phyloP scores from a whole-genome alignment of 305 asterid species.

The Fraxinus dipetala region DNA sequence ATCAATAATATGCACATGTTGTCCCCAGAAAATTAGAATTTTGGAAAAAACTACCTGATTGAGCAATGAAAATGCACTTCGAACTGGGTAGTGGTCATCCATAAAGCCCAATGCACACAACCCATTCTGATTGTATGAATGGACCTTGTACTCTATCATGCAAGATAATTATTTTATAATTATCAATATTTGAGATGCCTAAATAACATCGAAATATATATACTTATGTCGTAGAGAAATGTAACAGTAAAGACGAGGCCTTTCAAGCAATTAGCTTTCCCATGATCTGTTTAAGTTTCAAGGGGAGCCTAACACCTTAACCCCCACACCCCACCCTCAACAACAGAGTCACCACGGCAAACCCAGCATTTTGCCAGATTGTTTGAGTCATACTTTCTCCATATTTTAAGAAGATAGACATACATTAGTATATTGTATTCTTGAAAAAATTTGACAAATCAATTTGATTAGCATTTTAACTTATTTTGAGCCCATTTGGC shows the following conservation, averaged over 20 bases:
- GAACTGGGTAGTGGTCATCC: slow-evolving; percentile 57
- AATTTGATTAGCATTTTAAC: not conserved
- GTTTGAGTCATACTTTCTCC: not conserved
- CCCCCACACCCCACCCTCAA: not conserved
- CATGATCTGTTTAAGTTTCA: not conserved
- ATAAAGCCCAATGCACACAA: slow-evolving; percentile 47
- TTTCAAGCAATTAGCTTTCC: not conserved
- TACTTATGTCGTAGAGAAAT: not conserved
- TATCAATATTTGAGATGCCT: not conserved
- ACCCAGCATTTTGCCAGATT: not conserved
- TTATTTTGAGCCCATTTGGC: not conserved
- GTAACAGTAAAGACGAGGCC: not conserved
- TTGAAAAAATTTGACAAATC: not conserved
- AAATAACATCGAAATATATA: not conserved
- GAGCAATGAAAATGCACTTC: slow-evolving; percentile 52
- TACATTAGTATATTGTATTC: not conserved
- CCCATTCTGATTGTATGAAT: slow-evolving; percentile 52
- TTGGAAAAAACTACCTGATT: slow-evolving; percentile 34
- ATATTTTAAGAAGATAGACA: not conserved
- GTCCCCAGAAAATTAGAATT: not conserved
- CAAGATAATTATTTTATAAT: not conserved
- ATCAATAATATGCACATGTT: not conserved
- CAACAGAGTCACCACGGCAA: not conserved
- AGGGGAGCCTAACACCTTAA: not conserved
- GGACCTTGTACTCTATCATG: slow-evolving; percentile 49